Conservation (phyloP, 2,329 filamentous ascomycete species). For the Calonectria pseudoreteaudii region DNA sequence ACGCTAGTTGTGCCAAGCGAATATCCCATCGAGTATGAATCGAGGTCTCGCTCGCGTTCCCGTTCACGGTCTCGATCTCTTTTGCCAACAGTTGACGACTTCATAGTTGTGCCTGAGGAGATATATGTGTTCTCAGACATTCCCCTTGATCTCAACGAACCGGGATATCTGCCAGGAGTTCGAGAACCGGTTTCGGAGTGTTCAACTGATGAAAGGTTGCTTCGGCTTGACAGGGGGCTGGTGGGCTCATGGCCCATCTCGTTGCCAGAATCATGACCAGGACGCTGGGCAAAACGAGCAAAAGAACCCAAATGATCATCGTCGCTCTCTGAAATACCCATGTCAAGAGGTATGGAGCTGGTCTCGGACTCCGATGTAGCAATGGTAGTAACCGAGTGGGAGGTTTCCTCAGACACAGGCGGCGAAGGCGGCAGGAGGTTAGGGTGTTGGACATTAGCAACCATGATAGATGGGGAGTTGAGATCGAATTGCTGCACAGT, state of each 20-base stretch:
- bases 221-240: constrained; percentile 75
- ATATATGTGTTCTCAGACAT: constrained; percentile 76
- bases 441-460: constrained; percentile 88
- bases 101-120: constrained; percentile 69
- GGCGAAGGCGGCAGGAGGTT: constrained; percentile 83
- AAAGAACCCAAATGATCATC: constrained; percentile 82
- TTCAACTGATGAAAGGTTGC: constrained; percentile 70
- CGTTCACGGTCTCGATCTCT: not conserved
- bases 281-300: constrained; percentile 79
- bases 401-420: constrained; percentile 81
- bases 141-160: constrained; percentile 65
- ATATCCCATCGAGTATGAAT: constrained; percentile 66
- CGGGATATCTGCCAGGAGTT: constrained; percentile 61
- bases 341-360: constrained; percentile 67
- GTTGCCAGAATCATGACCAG: constrained; percentile 70
- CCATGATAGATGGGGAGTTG: constrained; percentile 82
- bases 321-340: constrained; percentile 78
- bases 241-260: constrained; percentile 69
- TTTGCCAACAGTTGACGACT: constrained; percentile 48
- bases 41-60: constrained; percentile 48
- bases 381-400: constrained; percentile 59
- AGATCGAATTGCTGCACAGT: constrained; percentile 96
- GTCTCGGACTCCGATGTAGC: constrained; percentile 65
- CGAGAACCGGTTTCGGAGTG: constrained; percentile 67
- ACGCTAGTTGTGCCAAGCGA: constrained; percentile 51